These are phyloP conservation scores for Darksidea phi DNA, from an alignment of 495 filamentous ascomycete genomes.

Conservation along the genomic window DNA sequence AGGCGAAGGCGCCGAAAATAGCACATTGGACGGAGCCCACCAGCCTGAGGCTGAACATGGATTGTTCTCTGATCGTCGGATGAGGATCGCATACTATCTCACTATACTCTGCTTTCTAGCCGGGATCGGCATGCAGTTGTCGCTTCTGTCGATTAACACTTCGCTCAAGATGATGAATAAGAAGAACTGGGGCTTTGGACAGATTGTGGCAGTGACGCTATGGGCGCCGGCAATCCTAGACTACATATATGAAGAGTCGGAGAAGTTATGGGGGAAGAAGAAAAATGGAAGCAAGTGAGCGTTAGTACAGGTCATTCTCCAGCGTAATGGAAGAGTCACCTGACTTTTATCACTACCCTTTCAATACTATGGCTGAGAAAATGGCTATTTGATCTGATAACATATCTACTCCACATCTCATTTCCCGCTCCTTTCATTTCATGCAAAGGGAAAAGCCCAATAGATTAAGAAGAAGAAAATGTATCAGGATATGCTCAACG, in stretches of 20 bases:
- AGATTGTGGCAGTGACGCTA: slow-evolving; percentile 25
- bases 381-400: too few relatives aligned
- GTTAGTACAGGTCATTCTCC: too few relatives aligned
- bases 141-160: slow-evolving; percentile 18
- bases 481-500: too few relatives aligned
- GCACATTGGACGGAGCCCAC: too few relatives aligned
- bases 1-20: background rate
- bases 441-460: too few relatives aligned
- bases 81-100: background rate
- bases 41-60: background rate
- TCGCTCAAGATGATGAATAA: slow-evolving; percentile 22
- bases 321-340: too few relatives aligned
- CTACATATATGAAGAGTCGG: slow-evolving; percentile 16
- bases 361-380: too few relatives aligned
- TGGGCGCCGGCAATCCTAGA: slow-evolving; percentile 15
- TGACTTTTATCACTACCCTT: too few relatives aligned
- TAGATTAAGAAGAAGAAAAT: too few relatives aligned
- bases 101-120: slow-evolving; percentile 16
- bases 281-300: background rate
- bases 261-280: background rate
- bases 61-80: background rate
- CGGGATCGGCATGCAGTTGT: slow-evolving; percentile 25
- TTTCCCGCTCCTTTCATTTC: too few relatives aligned
- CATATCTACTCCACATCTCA: too few relatives aligned
- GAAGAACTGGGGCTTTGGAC: slow-evolving; percentile 19